Evolutionary conservation across 441 rosid genomes (phyloP).

Genomic region (Syzygium malaccense): DNA sequence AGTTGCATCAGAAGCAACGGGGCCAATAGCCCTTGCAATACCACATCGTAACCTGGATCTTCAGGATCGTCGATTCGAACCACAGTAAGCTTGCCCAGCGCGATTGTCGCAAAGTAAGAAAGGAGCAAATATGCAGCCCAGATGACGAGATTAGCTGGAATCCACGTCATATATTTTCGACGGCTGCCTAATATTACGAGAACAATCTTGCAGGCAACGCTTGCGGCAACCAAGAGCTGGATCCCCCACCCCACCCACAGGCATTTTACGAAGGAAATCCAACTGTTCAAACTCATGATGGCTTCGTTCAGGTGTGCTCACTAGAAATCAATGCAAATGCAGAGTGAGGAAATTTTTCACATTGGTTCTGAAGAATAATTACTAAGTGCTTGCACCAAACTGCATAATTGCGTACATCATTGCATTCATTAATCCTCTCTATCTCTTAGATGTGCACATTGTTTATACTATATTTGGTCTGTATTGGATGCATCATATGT

Average conservation of each 20-base stretch:
- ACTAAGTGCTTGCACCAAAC: neutral
- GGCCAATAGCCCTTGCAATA: neutral
- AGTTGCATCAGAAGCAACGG: neutral
- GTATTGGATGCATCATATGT: neutral
- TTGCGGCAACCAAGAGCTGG: neutral
- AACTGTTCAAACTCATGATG: neutral
- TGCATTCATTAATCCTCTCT: too few species aligned
- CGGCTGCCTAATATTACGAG: neutral
- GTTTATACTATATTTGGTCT: too few species aligned
- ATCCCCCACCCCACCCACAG: neutral
- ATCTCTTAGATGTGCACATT: too few species aligned
- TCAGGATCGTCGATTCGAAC: neutral
- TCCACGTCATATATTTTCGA: neutral
- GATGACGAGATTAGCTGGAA: accelerated
- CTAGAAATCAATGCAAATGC: neutral
- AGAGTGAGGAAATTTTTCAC: neutral
- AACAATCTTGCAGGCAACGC: neutral
- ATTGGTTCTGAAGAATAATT: neutral
- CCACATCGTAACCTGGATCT: neutral
- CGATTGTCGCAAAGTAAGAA: neutral
- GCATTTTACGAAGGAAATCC: neutral
- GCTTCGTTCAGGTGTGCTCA: neutral
- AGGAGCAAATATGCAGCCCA: neutral
- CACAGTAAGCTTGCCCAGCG: neutral
- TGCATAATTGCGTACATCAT: neutral